Conservation (phyloP, 2,329 filamentous ascomycete genomes). For the Teratosphaeria destructans region DNA sequence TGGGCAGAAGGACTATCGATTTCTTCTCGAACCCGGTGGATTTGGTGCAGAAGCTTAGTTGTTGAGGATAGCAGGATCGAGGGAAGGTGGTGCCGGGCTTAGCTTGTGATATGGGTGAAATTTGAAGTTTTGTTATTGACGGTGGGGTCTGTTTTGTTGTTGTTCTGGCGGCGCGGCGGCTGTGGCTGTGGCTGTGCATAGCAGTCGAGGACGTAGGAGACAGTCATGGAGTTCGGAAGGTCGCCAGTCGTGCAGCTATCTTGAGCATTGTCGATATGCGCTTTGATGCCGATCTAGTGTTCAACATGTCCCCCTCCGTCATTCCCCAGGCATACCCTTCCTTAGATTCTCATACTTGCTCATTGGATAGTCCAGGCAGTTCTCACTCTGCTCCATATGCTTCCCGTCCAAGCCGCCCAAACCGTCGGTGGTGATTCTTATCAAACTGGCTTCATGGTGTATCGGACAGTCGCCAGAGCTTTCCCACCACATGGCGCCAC, state of each 20-base stretch:
- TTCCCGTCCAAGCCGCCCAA: constrained; percentile 30
- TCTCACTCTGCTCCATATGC: constrained; percentile 37
- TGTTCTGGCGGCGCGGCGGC: neutral
- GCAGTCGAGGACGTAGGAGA: neutral
- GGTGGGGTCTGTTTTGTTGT: neutral
- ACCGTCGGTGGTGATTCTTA: constrained; percentile 30
- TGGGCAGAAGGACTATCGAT: neutral
- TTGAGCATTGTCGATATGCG: neutral
- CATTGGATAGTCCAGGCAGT: constrained; percentile 42
- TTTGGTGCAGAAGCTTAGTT: neutral
- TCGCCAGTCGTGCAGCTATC: neutral
- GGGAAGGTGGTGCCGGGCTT: neutral
- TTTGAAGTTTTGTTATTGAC: neutral
- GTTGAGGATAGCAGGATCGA: neutral
- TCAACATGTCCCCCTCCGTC: neutral
- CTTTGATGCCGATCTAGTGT: too few species aligned
- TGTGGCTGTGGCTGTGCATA: neutral
- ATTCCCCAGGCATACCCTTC: constrained; percentile 30
- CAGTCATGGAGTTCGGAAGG: neutral
- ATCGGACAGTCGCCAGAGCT: constrained; percentile 62
- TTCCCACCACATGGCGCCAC: constrained; percentile 98
- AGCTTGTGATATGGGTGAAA: neutral
- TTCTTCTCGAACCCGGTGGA: neutral
- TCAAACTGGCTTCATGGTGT: constrained; percentile 48
- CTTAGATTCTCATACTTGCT: constrained; percentile 45